A percentile compares a stretch with the other conserved stretches of the same genome.
Evolutionary conservation across 139 green algal genomes (phyloP).

Genomic region (Ettlia oleoabundans): DNA sequence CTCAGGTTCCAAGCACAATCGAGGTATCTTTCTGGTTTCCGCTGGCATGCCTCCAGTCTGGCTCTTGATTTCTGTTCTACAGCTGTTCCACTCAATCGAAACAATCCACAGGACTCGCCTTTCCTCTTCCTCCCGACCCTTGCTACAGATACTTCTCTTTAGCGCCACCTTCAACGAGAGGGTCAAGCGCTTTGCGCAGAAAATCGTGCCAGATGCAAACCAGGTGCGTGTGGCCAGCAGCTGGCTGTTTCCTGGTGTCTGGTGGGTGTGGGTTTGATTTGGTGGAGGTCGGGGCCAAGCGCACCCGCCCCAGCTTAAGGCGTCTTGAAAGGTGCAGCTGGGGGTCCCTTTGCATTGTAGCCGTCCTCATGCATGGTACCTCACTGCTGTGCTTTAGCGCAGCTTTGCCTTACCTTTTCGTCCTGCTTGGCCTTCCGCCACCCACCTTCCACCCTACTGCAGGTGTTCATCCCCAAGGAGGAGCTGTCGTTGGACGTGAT

Average conservation of each 20-base stretch:
- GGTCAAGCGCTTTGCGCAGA: slow-evolving; percentile 88
- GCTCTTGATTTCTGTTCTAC: no score
- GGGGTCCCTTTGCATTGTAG: no score
- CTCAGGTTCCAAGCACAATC: no score
- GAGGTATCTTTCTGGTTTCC: no score
- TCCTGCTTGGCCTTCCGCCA: not conserved
- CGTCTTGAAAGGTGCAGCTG: not conserved
- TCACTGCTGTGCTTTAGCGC: no score
- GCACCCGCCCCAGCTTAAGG: not conserved
- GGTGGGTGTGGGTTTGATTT: no score
- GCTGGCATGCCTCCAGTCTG: no score
- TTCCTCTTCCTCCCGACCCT: not conserved
- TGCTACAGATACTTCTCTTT: slow-evolving; percentile 87
- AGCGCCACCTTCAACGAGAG: slow-evolving; percentile 96
- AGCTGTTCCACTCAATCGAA: not conserved
- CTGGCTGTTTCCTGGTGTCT: no score
- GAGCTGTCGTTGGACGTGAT: slow-evolving; percentile 97
- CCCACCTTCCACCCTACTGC: slow-evolving; percentile 1
- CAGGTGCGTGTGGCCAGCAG: no score
- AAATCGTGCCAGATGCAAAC: slow-evolving; percentile 80
- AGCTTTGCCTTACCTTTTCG: not conserved
- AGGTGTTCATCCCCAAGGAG: slow-evolving; percentile 92
- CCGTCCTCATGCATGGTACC: no score
- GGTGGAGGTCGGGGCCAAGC: no score
- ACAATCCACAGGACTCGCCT: not conserved